phyloP scores from a whole-genome alignment of 2,329 filamentous ascomycete species.

The Ceratocystis harringtonii region DNA sequence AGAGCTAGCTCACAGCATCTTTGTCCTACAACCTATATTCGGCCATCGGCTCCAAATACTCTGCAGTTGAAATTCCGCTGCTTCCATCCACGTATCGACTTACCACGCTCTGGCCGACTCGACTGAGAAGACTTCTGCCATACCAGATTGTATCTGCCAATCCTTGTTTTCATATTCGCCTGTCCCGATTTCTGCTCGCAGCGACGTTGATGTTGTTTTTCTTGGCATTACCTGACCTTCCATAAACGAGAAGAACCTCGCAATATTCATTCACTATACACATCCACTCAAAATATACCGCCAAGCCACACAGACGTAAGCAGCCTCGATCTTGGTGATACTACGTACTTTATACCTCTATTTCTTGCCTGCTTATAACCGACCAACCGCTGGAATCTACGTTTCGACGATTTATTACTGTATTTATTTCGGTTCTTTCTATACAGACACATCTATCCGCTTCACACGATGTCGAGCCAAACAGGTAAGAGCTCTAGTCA shows the following conservation, averaged over 20 bases:
- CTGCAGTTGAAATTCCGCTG: too few relatives aligned
- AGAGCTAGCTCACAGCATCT: too few relatives aligned
- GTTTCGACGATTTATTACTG: not conserved
- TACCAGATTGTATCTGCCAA: too few relatives aligned
- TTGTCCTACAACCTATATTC: too few relatives aligned
- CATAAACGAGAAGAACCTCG: too few relatives aligned
- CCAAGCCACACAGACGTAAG: not conserved
- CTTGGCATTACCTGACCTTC: not conserved
- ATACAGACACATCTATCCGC: not conserved
- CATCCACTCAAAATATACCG: too few relatives aligned
- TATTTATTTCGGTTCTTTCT: not conserved
- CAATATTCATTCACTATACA: not conserved
- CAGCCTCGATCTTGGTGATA: not conserved
- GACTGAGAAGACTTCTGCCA: not conserved
- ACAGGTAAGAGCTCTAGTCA: conserved; percentile 12
- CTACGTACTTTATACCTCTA: not conserved
- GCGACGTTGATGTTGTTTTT: not conserved
- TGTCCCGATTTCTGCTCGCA: not conserved
- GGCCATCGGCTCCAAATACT: too few relatives aligned
- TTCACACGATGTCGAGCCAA: conserved; percentile 15
- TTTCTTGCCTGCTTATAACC: not conserved
- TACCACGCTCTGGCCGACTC: not conserved
- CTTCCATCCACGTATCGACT: not conserved
- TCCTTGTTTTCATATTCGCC: not conserved
- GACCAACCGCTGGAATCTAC: not conserved